Conservation (phyloP, 202 grass and related monocot genomes). For the Musa balbisiana region DNA sequence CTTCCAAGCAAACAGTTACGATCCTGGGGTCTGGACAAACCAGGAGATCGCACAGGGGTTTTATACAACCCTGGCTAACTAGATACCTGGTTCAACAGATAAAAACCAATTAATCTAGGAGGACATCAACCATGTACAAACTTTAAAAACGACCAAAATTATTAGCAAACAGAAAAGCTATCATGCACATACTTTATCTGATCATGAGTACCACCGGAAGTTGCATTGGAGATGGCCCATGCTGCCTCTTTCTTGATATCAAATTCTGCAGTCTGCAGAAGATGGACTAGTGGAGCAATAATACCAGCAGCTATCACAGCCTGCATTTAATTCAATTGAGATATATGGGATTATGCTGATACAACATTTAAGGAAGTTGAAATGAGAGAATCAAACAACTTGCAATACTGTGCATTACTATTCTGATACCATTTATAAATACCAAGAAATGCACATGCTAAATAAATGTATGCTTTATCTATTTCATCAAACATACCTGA, state of each 20-base stretch:
- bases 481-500: conserved; percentile 47
- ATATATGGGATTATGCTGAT: no score
- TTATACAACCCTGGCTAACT: conserved; percentile 87
- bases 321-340: conserved; percentile 18
- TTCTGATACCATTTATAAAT: neutral
- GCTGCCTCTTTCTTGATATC: conserved; percentile 44
- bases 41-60: conserved; percentile 86
- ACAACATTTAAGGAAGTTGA: no score
- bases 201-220: conserved; percentile 35
- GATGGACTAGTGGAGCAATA: conserved; percentile 35
- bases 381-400: no score
- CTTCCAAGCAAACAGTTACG: conserved; percentile 92
- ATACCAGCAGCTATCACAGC: conserved; percentile 42
- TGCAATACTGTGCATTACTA: no score
- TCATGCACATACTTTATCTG: conserved; percentile 38
- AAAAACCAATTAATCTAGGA: conserved; percentile 7
- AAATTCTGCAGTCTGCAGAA: conserved; percentile 40
- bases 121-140: neutral
- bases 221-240: conserved; percentile 44
- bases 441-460: neutral
- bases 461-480: neutral
- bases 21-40: conserved; percentile 88
- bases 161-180: neutral
- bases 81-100: conserved; percentile 42
- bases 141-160: neutral